Conservation (phyloP, 2,329 filamentous ascomycete genomes). For the Rosellinia necatrix region DNA sequence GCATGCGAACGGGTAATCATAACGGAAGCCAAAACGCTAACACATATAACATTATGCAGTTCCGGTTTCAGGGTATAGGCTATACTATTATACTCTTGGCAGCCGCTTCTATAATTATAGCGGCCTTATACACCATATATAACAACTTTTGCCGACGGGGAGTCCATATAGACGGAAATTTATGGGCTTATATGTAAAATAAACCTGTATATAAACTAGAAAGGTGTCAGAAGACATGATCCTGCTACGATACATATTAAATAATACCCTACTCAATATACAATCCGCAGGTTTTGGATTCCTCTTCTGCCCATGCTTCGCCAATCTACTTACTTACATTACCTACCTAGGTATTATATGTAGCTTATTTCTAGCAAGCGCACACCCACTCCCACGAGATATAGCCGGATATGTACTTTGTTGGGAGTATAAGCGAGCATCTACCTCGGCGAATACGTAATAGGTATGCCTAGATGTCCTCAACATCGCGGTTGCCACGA, state of each 20-base stretch:
- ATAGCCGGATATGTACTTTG: too few species aligned
- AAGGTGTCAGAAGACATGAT: neutral
- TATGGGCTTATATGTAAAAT: conserved; percentile 10
- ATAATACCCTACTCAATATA: conserved; percentile 15
- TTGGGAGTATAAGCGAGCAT: too few species aligned
- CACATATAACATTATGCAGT: neutral
- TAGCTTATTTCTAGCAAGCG: too few species aligned
- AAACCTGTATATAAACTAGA: conserved; percentile 13
- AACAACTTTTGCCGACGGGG: neutral
- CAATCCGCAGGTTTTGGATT: neutral
- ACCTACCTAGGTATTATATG: neutral
- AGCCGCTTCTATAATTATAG: too few species aligned
- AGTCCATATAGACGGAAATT: neutral
- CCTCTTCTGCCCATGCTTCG: too few species aligned
- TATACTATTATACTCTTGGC: neutral
- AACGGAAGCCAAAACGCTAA: neutral
- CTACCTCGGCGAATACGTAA: too few species aligned
- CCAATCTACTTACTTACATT: too few species aligned
- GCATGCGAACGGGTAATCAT: too few species aligned
- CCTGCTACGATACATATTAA: neutral
- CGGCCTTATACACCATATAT: neutral
- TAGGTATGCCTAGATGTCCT: too few species aligned
- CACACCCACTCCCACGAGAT: too few species aligned
- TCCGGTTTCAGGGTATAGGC: neutral
- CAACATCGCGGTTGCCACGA: too few species aligned